A percentile compares a stretch with the other conserved stretches of the same genome.
These are phyloP conservation scores for Stephania yunnanensis DNA, from an alignment of 164 flowering plant genomes.

Conservation along the genomic window DNA sequence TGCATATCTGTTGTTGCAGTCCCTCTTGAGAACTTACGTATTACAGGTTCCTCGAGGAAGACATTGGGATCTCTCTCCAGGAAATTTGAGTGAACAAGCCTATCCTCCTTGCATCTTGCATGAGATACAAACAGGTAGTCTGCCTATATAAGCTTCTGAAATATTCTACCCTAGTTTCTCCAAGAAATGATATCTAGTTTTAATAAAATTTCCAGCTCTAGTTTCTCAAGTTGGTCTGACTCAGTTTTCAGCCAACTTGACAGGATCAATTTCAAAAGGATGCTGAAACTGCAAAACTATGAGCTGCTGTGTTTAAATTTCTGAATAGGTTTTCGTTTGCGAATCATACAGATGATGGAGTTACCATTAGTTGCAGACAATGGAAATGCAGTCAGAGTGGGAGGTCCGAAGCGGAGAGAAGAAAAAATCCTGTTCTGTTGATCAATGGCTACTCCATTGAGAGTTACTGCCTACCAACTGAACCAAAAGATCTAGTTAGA, in stretches of 20 bases:
- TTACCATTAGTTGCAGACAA: slow-evolving; percentile 40
- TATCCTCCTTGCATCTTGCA: slow-evolving; percentile 36
- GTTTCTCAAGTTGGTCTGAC: too few relatives aligned
- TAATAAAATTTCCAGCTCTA: too few relatives aligned
- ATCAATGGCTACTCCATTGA: slow-evolving; percentile 54
- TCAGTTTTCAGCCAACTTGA: not conserved
- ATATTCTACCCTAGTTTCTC: not conserved
- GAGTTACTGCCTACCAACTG: slow-evolving; percentile 53
- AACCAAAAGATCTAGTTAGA: slow-evolving; percentile 53
- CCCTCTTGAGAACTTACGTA: slow-evolving; percentile 38
- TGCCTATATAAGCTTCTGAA: too few relatives aligned
- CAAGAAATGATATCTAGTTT: too few relatives aligned
- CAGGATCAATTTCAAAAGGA: too few relatives aligned
- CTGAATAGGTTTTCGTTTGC: not conserved
- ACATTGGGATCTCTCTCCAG: slow-evolving; percentile 11
- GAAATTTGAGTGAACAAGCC: slow-evolving; percentile 12
- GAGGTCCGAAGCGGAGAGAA: slow-evolving; percentile 19
- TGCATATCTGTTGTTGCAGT: slow-evolving; percentile 24
- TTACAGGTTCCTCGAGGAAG: slow-evolving; percentile 36
- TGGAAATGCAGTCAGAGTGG: slow-evolving; percentile 29
- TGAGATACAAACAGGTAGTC: slow-evolving; percentile 43
- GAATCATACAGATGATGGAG: slow-evolving; percentile 39
- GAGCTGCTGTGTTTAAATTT: not conserved
- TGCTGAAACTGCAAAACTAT: too few relatives aligned
- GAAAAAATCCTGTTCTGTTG: slow-evolving; percentile 40